phyloP scores from a whole-genome alignment of 2,329 filamentous ascomycete species.

The Peltaster fructicola region DNA sequence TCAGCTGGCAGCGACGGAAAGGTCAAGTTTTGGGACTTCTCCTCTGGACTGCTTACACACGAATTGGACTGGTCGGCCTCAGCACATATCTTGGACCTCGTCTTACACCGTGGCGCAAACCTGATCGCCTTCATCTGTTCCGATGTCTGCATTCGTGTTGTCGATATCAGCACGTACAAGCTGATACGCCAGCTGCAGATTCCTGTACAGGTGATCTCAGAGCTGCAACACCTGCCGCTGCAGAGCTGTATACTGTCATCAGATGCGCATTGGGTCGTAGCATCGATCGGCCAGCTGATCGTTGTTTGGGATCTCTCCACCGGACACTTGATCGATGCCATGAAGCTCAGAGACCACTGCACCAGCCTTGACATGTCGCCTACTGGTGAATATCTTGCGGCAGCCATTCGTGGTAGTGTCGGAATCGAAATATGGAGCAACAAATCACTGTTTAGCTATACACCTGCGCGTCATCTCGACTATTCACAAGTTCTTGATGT shows the following conservation, averaged over 20 bases:
- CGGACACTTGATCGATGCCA: slow-evolving; percentile 83
- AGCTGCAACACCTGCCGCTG: slow-evolving; percentile 9
- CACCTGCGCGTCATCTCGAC: slow-evolving; percentile 69
- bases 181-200: slow-evolving; percentile 89
- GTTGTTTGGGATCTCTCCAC: slow-evolving; percentile 93
- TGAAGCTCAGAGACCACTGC: slow-evolving; percentile 61
- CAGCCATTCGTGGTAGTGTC: slow-evolving; percentile 61
- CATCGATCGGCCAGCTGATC: slow-evolving; percentile 62
- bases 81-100: slow-evolving; percentile 56
- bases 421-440: slow-evolving; percentile 97
- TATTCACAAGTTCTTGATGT: slow-evolving; percentile 54
- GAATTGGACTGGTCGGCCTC: slow-evolving; percentile 73
- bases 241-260: slow-evolving; percentile 52
- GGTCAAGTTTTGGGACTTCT: slow-evolving; percentile 94
- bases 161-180: slow-evolving; percentile 80
- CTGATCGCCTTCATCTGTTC: slow-evolving; percentile 78
- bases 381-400: slow-evolving; percentile 88
- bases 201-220: slow-evolving; percentile 24
- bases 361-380: slow-evolving; percentile 73
- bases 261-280: slow-evolving; percentile 85
- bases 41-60: slow-evolving; percentile 60
- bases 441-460: slow-evolving; percentile 72
- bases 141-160: slow-evolving; percentile 69
- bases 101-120: slow-evolving; percentile 69
- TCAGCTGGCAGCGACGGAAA: slow-evolving; percentile 82